phyloP scores from a whole-genome alignment of 306 rosid species.

The Arachis hypogaea region DNA sequence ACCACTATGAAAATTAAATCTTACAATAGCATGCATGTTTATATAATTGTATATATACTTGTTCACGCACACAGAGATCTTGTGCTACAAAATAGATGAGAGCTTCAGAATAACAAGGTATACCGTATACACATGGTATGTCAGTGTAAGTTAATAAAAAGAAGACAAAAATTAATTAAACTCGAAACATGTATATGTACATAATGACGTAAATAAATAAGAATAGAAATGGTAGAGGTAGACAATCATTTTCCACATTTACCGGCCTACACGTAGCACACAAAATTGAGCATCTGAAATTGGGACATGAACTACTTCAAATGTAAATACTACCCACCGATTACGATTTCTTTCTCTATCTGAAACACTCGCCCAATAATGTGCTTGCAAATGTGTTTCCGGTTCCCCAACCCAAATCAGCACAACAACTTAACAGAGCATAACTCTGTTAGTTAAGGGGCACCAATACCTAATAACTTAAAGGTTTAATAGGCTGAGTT shows the following conservation, averaged over 20 bases:
- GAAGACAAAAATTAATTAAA: no score
- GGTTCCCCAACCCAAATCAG: background rate
- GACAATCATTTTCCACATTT: background rate
- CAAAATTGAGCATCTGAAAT: background rate
- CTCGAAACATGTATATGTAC: no score
- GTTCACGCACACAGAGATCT: background rate
- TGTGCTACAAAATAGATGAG: no score
- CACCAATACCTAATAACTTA: background rate
- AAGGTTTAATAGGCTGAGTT: no score
- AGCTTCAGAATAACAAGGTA: no score
- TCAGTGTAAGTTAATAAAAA: no score
- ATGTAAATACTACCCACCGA: background rate
- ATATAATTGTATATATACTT: no score
- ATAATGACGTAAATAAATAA: no score
- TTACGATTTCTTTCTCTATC: background rate
- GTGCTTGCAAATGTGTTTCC: background rate
- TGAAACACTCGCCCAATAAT: background rate
- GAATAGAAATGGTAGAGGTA: background rate
- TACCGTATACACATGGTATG: no score
- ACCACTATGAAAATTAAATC: background rate
- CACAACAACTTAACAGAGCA: background rate
- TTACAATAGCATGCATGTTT: background rate
- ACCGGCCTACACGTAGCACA: background rate
- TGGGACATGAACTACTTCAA: conserved; percentile 5
- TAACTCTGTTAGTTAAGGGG: background rate